Base-by-base conservation (phyloP, 495 filamentous ascomycete genomes). In the Lichenothelia convexa region DNA sequence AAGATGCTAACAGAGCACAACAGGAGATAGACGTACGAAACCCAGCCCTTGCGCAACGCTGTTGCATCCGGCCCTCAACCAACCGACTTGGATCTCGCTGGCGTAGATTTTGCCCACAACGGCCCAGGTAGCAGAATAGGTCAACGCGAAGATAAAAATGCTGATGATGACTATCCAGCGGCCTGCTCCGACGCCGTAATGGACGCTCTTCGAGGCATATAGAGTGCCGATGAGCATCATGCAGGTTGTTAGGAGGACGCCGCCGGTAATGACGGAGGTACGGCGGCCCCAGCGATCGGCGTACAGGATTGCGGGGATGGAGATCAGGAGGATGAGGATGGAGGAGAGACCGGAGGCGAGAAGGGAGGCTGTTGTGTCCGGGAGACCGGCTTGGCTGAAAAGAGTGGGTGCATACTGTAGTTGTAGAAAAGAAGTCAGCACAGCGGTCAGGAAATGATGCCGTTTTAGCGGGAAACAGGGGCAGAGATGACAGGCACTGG, bases 321-420 rank as follows among this genome's bases (percentile, higher is more conserved):
- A 68, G 51, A 68, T 60, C 8, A 58, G 45, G 16, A 70, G 58
- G 32, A 72, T 71, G 34, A 73, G 58, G n/a, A 73, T 49, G 0
- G 61, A 64, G 3, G 64, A 64, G 26, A 71, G 53, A n/a, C 66
- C 67, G 5, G 64, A 68, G 2, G 67, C 64, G 16, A 71, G 60
- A 43, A 71, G 68, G 4, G 62, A 60, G 8, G 67, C 62, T 33
- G 59, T 51, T 3, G 60, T 50, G 2, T 58, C 59, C 4, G 59
- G 47, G 17, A 70, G 56, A 4, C 68, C 67, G 12, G 68, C 68
- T 48, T 68, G 63, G 26, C 60, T 51, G 36, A 71, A 71, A 13
- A 70, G 45, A 1, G 63, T 45, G 2, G 67, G 67, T 0, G 65
- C 67, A 37, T 70, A 71, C 24, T 45, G 11, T 2, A 35, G 4